Evolutionary conservation across 169 alveolate genomes (phyloP), one percentile per base, ranked within the genome.

Genomic region (Eimeria necatrix): DNA sequence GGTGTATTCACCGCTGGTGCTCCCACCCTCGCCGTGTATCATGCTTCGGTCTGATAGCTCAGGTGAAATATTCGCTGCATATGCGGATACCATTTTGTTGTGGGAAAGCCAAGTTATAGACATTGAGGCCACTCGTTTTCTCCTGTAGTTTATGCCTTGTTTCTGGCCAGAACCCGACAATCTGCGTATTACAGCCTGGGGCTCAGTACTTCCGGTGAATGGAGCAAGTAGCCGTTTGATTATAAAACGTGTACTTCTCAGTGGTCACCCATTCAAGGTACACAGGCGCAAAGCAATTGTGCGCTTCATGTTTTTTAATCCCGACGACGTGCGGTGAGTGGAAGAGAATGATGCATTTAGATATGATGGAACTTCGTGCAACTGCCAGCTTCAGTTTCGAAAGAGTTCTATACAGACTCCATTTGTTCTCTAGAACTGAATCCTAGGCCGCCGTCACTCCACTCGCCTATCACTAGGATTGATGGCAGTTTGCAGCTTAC

Each of bases 281-380:
- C 99, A 99, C 96, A 98, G 98, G 95, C 98, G 98, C 96, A 98
- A 98, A 95, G 99, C 99, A 4, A 99, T 99, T 26, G 98, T 98
- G 32, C 97, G 99, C 78, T 98, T 98, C 97, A 99, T 99, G 99
- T 99, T 99, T 97, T 98, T 99, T 96, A 97, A 98, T 90, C 99
- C 99, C 10, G 96, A 96, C 91, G 99, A 99, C 96, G 98, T 99
- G 81, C 98, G 98, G 96, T 99, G 97, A 74, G 96, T 24, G 61
- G 41, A 49, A 53, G 71, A 5, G 24, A n/a, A 32, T 51, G 20
- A 1, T 6, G 32, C 9, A 32, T 16, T 78, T 0, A 4, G 18
- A 32, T 71, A 0, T 32, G 26, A 14, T 8, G 83, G 60, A 41
- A 51, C 16, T 71, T 32, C 0, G 81, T 71, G 53, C 53, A 7